Base-by-base conservation (phyloP, 768 basidiomycete species). In the Russula abietina region DNA sequence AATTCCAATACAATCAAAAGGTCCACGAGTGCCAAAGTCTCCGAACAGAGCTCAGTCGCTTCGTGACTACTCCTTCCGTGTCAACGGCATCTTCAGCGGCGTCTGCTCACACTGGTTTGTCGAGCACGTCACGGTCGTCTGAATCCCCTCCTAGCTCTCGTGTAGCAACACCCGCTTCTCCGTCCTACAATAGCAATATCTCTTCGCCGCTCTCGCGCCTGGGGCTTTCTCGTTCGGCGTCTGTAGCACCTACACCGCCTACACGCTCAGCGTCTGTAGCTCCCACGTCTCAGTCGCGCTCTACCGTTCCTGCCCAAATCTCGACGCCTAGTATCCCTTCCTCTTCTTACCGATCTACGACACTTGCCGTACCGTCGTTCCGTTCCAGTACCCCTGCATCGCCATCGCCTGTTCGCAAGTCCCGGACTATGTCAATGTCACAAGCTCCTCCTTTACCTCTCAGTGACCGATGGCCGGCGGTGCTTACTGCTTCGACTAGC, bases 21-120 rank as follows among this genome's bases (percentile, higher is more conserved):
- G n/a, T n/a, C n/a, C n/a, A n/a, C n/a, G 67, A 68, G 61, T 66
- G 67, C 48, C 65, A 57, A 58, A 60, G 61, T 56, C 67, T 68
- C 65, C 67, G 67, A 11, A 46, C 55, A 22, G 67, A 68, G 32
- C 67, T 68, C 61, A 49, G 65, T 55, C 67, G 67, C 65, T 61
- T 60, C 58, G 55, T 50, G 55, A 22, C 65, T 60, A 65, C 33
- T 52, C 58, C 50, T 58, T n/a, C n/a, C n/a, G n/a, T n/a, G n/a
- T n/a, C n/a, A n/a, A n/a, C n/a, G n/a, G n/a, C n/a, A n/a, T n/a
- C 54, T 24, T 55, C 60, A 19, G 49, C 67, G 24, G 55, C 59
- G 43, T 49, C 57, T 58, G 55, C 65, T 66, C 64, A 65, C 65
- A 41, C 65, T 57, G 60, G 65, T 57, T 56, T 66, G 65, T 66